Conservation (phyloP, 495 filamentous ascomycete species). For the Penicillium canescens region DNA sequence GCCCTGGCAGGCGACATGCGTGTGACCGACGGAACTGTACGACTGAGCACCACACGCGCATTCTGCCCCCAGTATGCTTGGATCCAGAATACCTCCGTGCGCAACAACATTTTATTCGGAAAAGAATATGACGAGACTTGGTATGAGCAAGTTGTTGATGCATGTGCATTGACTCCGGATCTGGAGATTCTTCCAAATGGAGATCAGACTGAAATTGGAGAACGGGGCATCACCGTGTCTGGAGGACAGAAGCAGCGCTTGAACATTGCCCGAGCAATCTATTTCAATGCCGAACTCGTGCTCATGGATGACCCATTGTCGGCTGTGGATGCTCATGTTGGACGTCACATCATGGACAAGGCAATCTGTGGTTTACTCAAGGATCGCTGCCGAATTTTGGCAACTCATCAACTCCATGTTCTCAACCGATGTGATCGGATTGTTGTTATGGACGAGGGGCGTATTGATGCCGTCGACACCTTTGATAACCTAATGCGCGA, state of each 20-base stretch:
- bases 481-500: slow-evolving; percentile 81
- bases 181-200: slow-evolving; percentile 55
- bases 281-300: slow-evolving; percentile 78
- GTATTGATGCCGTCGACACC: slow-evolving; percentile 80
- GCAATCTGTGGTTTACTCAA: slow-evolving; percentile 88
- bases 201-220: slow-evolving; percentile 61
- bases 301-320: slow-evolving; percentile 85
- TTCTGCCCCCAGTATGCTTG: slow-evolving; percentile 97
- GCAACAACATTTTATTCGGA: slow-evolving; percentile 89
- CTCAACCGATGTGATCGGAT: slow-evolving; percentile 87
- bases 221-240: slow-evolving; percentile 64
- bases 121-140: slow-evolving; percentile 55
- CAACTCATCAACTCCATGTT: slow-evolving; percentile 94
- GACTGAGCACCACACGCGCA: slow-evolving; percentile 73
- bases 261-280: slow-evolving; percentile 82
- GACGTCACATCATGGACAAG: slow-evolving; percentile 93
- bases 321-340: slow-evolving; percentile 84
- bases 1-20: slow-evolving; percentile 95
- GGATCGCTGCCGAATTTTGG: slow-evolving; percentile 85
- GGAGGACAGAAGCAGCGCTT: slow-evolving; percentile 67
- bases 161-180: slow-evolving; percentile 58
- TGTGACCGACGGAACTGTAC: slow-evolving; percentile 69
- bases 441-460: slow-evolving; percentile 86
- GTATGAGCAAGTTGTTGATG: slow-evolving; percentile 59
- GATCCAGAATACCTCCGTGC: slow-evolving; percentile 90